Conservation (phyloP, 345 rosid genomes). For the Lepidium sativum region DNA sequence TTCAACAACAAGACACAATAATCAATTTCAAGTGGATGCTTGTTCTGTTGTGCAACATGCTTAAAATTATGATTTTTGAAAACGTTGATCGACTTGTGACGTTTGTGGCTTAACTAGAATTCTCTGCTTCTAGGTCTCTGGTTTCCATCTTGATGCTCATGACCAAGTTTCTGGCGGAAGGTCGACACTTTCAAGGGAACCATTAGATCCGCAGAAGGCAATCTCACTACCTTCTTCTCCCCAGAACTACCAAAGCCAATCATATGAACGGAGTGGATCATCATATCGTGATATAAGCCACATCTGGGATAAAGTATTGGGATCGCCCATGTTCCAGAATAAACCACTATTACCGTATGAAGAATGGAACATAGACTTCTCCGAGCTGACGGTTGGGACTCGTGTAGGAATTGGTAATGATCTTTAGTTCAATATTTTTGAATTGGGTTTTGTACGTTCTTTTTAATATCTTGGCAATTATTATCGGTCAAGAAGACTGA, state of each 20-base stretch:
- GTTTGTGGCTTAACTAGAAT: slow-evolving; percentile 7
- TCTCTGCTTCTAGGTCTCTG: slow-evolving; percentile 40
- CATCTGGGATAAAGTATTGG: slow-evolving; percentile 81
- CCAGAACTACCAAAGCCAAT: slow-evolving; percentile 57
- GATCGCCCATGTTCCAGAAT: slow-evolving; percentile 70
- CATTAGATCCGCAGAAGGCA: slow-evolving; percentile 74
- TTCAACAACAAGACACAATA: background rate
- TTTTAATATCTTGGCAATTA: background rate
- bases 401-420: slow-evolving; percentile 95
- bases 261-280: slow-evolving; percentile 45
- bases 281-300: slow-evolving; percentile 36
- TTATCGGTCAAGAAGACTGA: background rate
- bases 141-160: slow-evolving; percentile 50
- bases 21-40: background rate
- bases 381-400: slow-evolving; percentile 83
- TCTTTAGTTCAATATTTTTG: background rate
- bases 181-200: slow-evolving; percentile 51
- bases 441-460: background rate
- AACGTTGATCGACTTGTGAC: slow-evolving; percentile 4
- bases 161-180: slow-evolving; percentile 57
- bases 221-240: slow-evolving; percentile 93
- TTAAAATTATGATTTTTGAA: background rate
- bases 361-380: slow-evolving; percentile 95
- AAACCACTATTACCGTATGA: slow-evolving; percentile 68
- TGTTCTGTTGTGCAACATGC: background rate